These are phyloP conservation scores for Blastobotrys persicus DNA, from an alignment of 1,139 yeast species.

Conservation along the genomic window DNA sequence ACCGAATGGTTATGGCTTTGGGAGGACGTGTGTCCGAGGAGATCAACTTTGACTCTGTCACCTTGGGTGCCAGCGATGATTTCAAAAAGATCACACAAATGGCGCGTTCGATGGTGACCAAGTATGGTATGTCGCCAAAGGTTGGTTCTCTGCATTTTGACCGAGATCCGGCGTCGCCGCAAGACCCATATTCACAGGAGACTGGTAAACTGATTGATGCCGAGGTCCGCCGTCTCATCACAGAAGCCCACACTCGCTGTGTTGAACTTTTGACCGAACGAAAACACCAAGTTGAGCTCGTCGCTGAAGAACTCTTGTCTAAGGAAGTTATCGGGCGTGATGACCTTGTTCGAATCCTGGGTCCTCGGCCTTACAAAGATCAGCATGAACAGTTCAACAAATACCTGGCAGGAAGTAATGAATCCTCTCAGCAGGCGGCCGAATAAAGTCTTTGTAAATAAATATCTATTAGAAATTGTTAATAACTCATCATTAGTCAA, in stretches of 20 bases:
- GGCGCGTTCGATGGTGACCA: constrained; percentile 91
- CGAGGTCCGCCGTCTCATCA: constrained; percentile 80
- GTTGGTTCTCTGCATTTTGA: constrained; percentile 82
- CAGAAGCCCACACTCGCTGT: constrained; percentile 74
- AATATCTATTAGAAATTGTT: neutral
- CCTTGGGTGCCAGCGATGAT: constrained; percentile 95
- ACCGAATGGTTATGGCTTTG: constrained; percentile 93
- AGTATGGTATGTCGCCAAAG: constrained; percentile 84
- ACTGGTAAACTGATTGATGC: constrained; percentile 77
- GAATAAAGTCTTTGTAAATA: neutral
- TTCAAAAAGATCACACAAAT: constrained; percentile 94
- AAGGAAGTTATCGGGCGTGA: constrained; percentile 89
- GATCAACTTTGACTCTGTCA: constrained; percentile 80
- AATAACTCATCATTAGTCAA: too few species aligned
- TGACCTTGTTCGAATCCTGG: constrained; percentile 83
- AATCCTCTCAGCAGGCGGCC: neutral
- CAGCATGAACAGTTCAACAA: constrained; percentile 92
- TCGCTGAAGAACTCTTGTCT: constrained; percentile 77
- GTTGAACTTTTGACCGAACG: constrained; percentile 64
- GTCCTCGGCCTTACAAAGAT: constrained; percentile 88
- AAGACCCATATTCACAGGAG: constrained; percentile 84
- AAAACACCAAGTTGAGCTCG: constrained; percentile 68
- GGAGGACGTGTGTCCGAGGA: constrained; percentile 98
- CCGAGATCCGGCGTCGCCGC: constrained; percentile 46
- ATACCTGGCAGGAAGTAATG: constrained; percentile 42